Evolutionary conservation across 176 grass and related monocot genomes (phyloP).

Genomic region (Carex cristatella): DNA sequence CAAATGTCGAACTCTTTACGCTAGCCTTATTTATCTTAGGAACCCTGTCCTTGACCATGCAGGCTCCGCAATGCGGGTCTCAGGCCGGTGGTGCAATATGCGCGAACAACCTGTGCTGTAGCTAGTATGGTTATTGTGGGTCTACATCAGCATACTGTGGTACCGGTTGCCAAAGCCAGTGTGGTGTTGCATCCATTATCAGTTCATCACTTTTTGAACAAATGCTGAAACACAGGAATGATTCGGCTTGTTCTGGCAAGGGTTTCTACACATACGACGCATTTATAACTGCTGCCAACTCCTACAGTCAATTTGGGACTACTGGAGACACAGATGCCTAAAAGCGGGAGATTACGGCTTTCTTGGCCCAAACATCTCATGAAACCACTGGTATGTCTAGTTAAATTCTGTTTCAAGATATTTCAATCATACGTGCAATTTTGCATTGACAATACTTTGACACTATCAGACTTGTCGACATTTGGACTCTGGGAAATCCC

Average conservation of each 20-base stretch:
- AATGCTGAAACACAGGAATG: slow-evolving; percentile 49
- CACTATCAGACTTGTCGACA: not conserved
- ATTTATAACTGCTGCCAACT: slow-evolving; percentile 39
- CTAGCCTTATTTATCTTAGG: not conserved
- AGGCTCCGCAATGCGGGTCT: not conserved
- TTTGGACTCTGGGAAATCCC: not conserved
- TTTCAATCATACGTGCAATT: not conserved
- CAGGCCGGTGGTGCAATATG: slow-evolving; percentile 17
- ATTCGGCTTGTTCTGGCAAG: not conserved
- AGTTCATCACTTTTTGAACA: slow-evolving; percentile 26
- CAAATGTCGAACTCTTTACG: not conserved
- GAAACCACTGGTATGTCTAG: slow-evolving; percentile 30
- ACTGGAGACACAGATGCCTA: not conserved
- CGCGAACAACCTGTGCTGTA: slow-evolving; percentile 31
- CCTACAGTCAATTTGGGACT: slow-evolving; percentile 29
- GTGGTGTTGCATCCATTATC: slow-evolving; percentile 34
- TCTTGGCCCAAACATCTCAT: slow-evolving; percentile 62
- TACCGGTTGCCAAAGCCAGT: slow-evolving; percentile 31
- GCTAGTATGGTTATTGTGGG: slow-evolving; percentile 36
- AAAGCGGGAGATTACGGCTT: slow-evolving; percentile 48
- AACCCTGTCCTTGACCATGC: not conserved
- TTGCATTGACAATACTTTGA: not conserved
- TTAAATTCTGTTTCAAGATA: not conserved
- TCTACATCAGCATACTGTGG: slow-evolving; percentile 20
- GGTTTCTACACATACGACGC: slow-evolving; percentile 51